phyloP scores from a whole-genome alignment of 192 early-diverging fungal species.

The Linnemannia schmuckeri region DNA sequence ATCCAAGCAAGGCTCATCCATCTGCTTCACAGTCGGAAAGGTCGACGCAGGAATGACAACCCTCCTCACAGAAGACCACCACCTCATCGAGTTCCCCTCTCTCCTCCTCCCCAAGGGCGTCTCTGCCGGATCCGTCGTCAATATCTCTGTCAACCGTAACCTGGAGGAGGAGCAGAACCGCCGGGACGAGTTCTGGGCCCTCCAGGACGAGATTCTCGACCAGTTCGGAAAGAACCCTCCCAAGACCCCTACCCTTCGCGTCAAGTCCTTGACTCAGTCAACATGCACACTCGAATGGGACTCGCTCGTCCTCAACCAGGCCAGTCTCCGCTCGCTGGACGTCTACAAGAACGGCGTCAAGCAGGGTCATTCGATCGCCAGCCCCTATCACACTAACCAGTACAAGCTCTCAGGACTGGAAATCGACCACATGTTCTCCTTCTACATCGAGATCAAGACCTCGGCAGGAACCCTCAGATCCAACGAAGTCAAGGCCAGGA shows the following conservation, averaged over 20 bases:
- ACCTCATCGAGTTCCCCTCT: slow-evolving; percentile 98
- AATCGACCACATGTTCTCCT: slow-evolving; percentile 90
- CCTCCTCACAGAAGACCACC: slow-evolving; percentile 96
- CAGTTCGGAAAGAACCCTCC: slow-evolving; percentile 86
- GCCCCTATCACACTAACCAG: slow-evolving; percentile 60
- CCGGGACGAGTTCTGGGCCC: slow-evolving; percentile 79
- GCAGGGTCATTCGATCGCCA: slow-evolving; percentile 71
- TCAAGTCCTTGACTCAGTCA: slow-evolving; percentile 87
- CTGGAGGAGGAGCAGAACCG: slow-evolving; percentile 85
- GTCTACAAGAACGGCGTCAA: slow-evolving; percentile 92
- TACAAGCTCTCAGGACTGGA: slow-evolving; percentile 93
- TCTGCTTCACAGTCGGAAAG: slow-evolving; percentile 93
- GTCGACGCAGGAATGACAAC: slow-evolving; percentile 96
- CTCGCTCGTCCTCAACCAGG: slow-evolving; percentile 83
- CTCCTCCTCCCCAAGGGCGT: slow-evolving; percentile 95
- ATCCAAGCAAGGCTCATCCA: slow-evolving; percentile 58
- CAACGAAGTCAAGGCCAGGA: slow-evolving; percentile 81
- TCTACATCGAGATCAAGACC: slow-evolving; percentile 91
- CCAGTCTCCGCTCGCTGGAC: slow-evolving; percentile 88
- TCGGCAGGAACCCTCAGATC: slow-evolving; percentile 88
- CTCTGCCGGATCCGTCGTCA: slow-evolving; percentile 94
- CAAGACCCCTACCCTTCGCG: slow-evolving; percentile 80
- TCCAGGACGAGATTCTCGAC: slow-evolving; percentile 89
- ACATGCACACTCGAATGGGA: slow-evolving; percentile 94
- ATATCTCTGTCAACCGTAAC: slow-evolving; percentile 94